Conservation (phyloP, 345 rosid genomes). For the Syzygium jambos region DNA sequence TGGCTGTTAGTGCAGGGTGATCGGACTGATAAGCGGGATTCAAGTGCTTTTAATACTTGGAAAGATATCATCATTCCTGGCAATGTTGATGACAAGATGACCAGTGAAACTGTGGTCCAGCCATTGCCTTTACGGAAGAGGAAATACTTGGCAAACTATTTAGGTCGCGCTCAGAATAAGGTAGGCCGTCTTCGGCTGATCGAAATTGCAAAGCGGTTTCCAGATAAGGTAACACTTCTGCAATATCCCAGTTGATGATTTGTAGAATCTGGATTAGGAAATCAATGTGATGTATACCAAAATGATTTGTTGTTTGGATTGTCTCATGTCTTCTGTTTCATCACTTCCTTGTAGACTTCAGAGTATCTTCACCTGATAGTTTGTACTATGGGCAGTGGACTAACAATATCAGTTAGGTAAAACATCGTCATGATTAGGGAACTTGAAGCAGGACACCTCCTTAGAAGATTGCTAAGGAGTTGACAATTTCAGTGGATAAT, state of each 20-base stretch:
- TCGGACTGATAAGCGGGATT: slow-evolving; percentile 87
- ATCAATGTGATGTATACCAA: neutral
- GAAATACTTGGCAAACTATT: slow-evolving; percentile 77
- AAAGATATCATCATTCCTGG: slow-evolving; percentile 97
- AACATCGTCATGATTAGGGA: neutral
- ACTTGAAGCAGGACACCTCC: neutral
- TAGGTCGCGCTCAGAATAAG: slow-evolving; percentile 92
- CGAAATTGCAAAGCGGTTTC: slow-evolving; percentile 72
- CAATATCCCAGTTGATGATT: neutral
- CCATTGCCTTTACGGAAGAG: slow-evolving; percentile 77
- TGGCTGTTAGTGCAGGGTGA: slow-evolving; percentile 60
- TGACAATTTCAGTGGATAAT: neutral
- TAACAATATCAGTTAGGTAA: neutral
- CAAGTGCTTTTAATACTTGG: slow-evolving; percentile 92
- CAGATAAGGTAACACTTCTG: slow-evolving; percentile 54
- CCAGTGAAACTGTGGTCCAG: slow-evolving; percentile 38
- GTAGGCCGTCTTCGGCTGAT: slow-evolving; percentile 77
- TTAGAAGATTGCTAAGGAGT: neutral
- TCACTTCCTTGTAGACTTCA: neutral
- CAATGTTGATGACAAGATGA: slow-evolving; percentile 88
- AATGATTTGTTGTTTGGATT: neutral
- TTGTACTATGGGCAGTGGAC: neutral
- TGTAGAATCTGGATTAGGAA: neutral
- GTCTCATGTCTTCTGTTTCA: neutral
- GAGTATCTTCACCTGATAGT: neutral